Conservation (phyloP, 2,329 filamentous ascomycete species). For the Colletotrichum sp. region DNA sequence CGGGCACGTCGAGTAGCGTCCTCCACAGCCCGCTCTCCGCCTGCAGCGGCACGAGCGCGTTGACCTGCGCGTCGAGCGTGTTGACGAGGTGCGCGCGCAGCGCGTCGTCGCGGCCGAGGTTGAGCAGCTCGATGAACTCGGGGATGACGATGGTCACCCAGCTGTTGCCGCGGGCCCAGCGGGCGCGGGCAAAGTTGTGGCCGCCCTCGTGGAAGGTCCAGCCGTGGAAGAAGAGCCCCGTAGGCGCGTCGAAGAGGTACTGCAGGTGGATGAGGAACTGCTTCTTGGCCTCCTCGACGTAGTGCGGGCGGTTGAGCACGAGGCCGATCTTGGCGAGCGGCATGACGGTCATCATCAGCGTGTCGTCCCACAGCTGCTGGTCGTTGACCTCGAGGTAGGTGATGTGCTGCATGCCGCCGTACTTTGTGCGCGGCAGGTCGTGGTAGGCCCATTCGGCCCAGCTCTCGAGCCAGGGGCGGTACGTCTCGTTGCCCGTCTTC, state of each 20-base stretch:
- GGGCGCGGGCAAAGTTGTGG: constrained; percentile 63
- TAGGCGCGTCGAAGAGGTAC: constrained; percentile 75
- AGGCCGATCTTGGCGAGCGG: constrained; percentile 81
- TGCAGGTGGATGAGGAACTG: constrained; percentile 81
- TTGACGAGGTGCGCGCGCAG: constrained; percentile 63
- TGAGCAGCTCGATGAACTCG: constrained; percentile 77
- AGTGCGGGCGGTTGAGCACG: constrained; percentile 71
- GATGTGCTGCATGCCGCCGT: constrained; percentile 76
- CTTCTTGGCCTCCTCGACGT: constrained; percentile 77
- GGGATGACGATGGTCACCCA: constrained; percentile 87
- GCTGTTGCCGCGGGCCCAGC: constrained; percentile 67
- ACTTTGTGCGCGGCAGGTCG: constrained; percentile 73
- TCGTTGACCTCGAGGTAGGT: constrained; percentile 75
- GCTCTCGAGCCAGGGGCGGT: constrained; percentile 77
- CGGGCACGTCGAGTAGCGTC: constrained; percentile 73
- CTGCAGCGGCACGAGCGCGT: constrained; percentile 67
- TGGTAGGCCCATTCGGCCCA: constrained; percentile 88
- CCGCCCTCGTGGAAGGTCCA: constrained; percentile 77
- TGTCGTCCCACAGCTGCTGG: constrained; percentile 84
- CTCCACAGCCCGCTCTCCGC: constrained; percentile 70
- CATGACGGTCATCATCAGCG: constrained; percentile 86
- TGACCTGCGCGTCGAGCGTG: constrained; percentile 72
- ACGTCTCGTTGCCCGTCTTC: constrained; percentile 69
- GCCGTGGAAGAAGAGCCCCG: constrained; percentile 81
- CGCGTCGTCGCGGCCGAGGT: constrained; percentile 66